phyloP scores from a whole-genome alignment of 1,284 basidiomycete genomes.

The Gymnopus androsaceus region DNA sequence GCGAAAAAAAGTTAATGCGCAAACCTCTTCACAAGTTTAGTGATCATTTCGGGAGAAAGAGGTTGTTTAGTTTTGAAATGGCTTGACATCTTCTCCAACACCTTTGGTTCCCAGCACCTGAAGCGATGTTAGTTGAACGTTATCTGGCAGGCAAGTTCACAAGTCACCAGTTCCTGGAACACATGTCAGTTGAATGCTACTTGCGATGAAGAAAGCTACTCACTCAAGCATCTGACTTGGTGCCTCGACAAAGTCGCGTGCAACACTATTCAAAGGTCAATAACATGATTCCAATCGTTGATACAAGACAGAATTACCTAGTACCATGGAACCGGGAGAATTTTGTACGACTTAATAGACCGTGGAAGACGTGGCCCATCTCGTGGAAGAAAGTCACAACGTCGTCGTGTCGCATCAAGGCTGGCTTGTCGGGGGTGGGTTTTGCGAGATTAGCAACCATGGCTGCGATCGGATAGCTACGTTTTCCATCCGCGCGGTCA shows the following conservation, averaged over 20 bases:
- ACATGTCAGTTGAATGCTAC: too few relatives aligned
- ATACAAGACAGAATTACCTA: conserved; percentile 33
- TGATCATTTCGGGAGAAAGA: conserved; percentile 74
- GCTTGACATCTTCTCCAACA: conserved; percentile 71
- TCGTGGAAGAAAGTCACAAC: conserved; percentile 83
- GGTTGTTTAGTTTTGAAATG: conserved; percentile 76
- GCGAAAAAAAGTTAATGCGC: conserved; percentile 12
- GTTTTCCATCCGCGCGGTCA: conserved; percentile 50
- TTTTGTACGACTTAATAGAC: conserved; percentile 70
- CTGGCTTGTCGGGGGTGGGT: conserved; percentile 75
- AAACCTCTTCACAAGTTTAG: conserved; percentile 77
- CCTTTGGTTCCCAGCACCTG: conserved; percentile 79
- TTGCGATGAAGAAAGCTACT: too few relatives aligned
- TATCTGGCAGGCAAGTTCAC: background rate
- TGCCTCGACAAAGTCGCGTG: conserved; percentile 84
- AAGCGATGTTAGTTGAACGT: background rate
- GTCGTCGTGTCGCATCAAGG: conserved; percentile 81
- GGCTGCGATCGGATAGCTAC: conserved; percentile 72
- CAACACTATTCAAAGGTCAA: conserved; percentile 46
- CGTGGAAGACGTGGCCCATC: conserved; percentile 89
- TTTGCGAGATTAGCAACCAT: conserved; percentile 92
- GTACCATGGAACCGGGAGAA: conserved; percentile 82
- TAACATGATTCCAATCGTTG: too few relatives aligned
- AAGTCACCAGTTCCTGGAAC: conserved; percentile 75
- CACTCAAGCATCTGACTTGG: conserved; percentile 91